Evolutionary conservation across 345 rosid species (phyloP), one percentile per base, ranked within the genome.

Genomic region (Carallia pectinifolia): DNA sequence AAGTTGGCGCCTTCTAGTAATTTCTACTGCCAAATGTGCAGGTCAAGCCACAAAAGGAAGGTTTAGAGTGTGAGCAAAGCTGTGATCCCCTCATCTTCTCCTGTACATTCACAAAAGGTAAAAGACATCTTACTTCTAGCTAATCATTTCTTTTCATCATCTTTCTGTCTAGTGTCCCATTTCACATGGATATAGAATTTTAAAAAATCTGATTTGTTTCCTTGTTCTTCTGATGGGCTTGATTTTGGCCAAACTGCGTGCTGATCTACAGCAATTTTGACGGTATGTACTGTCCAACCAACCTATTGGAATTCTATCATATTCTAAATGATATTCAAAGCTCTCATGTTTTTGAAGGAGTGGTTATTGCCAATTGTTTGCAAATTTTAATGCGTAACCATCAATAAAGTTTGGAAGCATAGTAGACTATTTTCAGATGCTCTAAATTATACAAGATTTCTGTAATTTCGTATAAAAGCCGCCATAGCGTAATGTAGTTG

Each of bases 71-170:
- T 60, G 99, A 92, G 58, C 94, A 84, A 63, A 23, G 23, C 23
- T 96, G 84, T 67, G 99, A 96, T 85, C 86, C 97, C 77, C 99
- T 87, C 75, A 88, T 96, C 58, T 96, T 92, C 81, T 86, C 96
- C 74, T 96, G 99, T 81, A 77, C 80, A 15, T 90, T 82, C 75
- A 75, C 85, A 50, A 88, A 85, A 72, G 99, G 99, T 90, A 83
- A 48, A 53, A 61, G 53, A 37, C 48, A 13, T 61, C 13, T 15
- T 33, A 47, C 29, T 74, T 59, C 31, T 36, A 3, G 56, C 17
- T 72, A 12, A 59, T 75, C 66, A 62, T n/a, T 39, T 53, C 65
- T 56, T 71, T 61, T 37, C 8, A 3, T 60, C 15, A 56, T 30
- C 64, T 73, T 52, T 2, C 19, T 10, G 17, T 62, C 67, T 12